Evolutionary conservation across 768 basidiomycete species (phyloP).

Genomic region (Rhodotorula diobovata): DNA sequence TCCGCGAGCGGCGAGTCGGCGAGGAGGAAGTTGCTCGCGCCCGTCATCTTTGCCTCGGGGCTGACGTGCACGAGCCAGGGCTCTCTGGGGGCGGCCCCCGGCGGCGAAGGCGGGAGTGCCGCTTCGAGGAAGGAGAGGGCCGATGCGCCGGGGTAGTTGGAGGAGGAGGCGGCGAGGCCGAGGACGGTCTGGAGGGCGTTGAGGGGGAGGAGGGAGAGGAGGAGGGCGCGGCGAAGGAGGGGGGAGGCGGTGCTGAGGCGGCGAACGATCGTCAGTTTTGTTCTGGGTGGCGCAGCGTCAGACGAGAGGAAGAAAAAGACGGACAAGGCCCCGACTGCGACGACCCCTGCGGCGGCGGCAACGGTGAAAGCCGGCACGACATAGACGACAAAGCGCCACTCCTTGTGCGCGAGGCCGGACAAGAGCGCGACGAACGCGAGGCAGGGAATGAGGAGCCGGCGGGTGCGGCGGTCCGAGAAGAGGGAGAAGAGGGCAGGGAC

Average conservation of each 20-base stretch:
- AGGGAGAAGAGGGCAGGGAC: conserved; percentile 61
- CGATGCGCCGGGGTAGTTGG: conserved; percentile 85
- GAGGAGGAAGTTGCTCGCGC: conserved; percentile 76
- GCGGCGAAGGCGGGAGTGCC: conserved; percentile 9
- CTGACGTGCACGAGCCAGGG: conserved; percentile 65
- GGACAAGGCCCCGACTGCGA: conserved; percentile 58
- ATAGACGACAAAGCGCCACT: conserved; percentile 95
- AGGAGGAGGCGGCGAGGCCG: conserved; percentile 58
- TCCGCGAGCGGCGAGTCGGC: conserved; percentile 47
- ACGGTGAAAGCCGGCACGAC: conserved; percentile 75
- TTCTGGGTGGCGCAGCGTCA: neutral
- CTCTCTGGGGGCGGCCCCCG: neutral
- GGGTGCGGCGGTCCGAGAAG: conserved; percentile 54
- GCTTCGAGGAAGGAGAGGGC: conserved; percentile 64
- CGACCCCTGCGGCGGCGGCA: conserved; percentile 61
- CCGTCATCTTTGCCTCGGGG: conserved; percentile 81
- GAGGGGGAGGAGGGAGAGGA: conserved; percentile 52
- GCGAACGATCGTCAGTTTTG: conserved; percentile 12
- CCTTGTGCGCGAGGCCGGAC: conserved; percentile 82
- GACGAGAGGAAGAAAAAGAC: conserved; percentile 44
- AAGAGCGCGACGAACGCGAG: conserved; percentile 59
- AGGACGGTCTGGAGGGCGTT: conserved; percentile 59
- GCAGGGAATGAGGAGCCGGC: conserved; percentile 56
- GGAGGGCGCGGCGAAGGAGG: conserved; percentile 13
- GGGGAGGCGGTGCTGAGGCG: conserved; percentile 12